A percentile compares a stretch with the other conserved stretches of the same genome.
These are phyloP conservation scores for Sicyos edulis DNA, from an alignment of 306 rosid species.

Conservation along the genomic window DNA sequence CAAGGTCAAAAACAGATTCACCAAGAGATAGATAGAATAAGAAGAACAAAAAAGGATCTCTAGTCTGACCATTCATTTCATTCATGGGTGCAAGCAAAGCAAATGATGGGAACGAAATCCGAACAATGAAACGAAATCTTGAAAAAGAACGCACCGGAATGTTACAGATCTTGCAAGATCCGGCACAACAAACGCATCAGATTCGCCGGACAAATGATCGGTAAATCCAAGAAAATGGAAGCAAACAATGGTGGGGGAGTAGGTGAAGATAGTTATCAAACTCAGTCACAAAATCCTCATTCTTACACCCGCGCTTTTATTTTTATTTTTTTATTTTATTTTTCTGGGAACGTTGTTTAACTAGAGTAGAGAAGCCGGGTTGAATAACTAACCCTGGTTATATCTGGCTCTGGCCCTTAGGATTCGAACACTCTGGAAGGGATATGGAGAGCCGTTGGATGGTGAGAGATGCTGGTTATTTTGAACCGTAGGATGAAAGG, in stretches of 20 bases:
- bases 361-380: slow-evolving; percentile 33
- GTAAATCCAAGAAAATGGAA: slow-evolving; percentile 23
- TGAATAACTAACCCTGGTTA: slow-evolving; percentile 47
- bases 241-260: slow-evolving; percentile 39
- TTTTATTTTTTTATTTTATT: neutral
- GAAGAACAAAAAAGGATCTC: slow-evolving; percentile 6
- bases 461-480: neutral
- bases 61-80: slow-evolving; percentile 13
- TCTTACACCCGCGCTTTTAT: too few species aligned
- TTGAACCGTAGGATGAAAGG: neutral
- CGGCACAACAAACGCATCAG: neutral
- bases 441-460: slow-evolving; percentile 15
- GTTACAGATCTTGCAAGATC: slow-evolving; percentile 14
- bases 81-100: neutral
- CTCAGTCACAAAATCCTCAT: neutral
- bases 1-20: neutral
- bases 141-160: slow-evolving; percentile 21
- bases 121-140: slow-evolving; percentile 13
- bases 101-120: slow-evolving; percentile 9
- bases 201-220: slow-evolving; percentile 12
- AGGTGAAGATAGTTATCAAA: slow-evolving; percentile 29
- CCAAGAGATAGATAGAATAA: neutral
- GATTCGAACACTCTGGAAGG: slow-evolving; percentile 66
- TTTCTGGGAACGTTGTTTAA: slow-evolving; percentile 36
- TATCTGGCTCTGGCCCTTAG: slow-evolving; percentile 1